Evolutionary conservation across 2,329 filamentous ascomycete species (phyloP).

Genomic region (Pyricularia pennisetigena): DNA sequence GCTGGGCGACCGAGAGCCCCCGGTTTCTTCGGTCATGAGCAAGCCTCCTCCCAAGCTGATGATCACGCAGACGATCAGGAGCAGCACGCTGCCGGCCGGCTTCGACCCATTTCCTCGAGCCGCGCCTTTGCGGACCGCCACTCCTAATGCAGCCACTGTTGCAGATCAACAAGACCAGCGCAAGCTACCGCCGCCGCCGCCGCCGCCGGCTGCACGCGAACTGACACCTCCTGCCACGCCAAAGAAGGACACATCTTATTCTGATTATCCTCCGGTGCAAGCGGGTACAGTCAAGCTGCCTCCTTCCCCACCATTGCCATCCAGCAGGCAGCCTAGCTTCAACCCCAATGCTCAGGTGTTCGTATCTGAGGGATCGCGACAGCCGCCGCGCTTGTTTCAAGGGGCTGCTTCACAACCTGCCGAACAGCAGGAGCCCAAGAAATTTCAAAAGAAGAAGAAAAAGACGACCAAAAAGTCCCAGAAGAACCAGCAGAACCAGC

Average conservation of each 20-base stretch:
- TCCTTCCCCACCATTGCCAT: not conserved
- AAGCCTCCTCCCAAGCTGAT: not conserved
- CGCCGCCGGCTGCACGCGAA: not conserved
- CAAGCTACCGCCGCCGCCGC: not conserved
- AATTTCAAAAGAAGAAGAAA: not conserved
- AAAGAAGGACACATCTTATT: not conserved
- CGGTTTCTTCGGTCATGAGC: not conserved
- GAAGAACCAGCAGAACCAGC: not conserved
- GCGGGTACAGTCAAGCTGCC: not conserved
- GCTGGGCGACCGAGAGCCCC: not conserved
- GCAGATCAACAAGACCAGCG: not conserved
- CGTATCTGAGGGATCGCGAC: not conserved
- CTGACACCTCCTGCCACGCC: not conserved
- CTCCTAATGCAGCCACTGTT: not conserved
- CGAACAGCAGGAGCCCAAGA: not conserved
- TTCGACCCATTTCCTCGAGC: constrained; percentile 5
- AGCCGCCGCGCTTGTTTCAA: not conserved
- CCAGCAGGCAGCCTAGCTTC: not conserved
- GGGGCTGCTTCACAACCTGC: not conserved
- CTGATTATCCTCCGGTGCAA: not conserved
- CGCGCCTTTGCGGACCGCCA: not conserved
- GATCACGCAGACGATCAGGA: not conserved
- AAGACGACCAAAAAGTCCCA: not conserved
- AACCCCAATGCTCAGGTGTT: not conserved
- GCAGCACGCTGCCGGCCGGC: constrained; percentile 1